Evolutionary conservation across 371 early-diverging fungal species (phyloP).

Genomic region (Mucor indicus): DNA sequence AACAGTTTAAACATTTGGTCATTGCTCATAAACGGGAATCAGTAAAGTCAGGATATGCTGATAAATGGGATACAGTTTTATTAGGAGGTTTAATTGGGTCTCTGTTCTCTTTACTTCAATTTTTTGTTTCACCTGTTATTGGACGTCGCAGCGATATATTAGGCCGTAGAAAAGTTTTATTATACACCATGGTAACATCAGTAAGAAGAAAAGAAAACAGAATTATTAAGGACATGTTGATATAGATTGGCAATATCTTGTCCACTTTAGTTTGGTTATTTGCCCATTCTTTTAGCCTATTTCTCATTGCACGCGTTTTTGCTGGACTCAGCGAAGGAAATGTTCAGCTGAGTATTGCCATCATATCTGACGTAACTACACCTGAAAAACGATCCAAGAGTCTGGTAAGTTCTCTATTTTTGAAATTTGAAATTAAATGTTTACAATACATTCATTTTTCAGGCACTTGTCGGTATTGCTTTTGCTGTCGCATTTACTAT

Average conservation of each 20-base stretch:
- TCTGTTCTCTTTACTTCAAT: conserved; percentile 92
- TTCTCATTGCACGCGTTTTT: conserved; percentile 84
- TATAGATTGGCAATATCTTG: conserved; percentile 82
- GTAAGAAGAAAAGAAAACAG: neutral
- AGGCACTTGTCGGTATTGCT: conserved; percentile 95
- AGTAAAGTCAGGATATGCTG: conserved; percentile 11
- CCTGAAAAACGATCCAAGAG: conserved; percentile 73
- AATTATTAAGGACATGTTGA: too few relatives aligned
- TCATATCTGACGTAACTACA: conserved; percentile 92
- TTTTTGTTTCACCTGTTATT: conserved; percentile 82
- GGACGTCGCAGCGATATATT: conserved; percentile 79
- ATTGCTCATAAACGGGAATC: conserved; percentile 12
- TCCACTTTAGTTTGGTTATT: conserved; percentile 89
- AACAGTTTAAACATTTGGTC: conserved; percentile 36
- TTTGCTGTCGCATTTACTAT: conserved; percentile 95
- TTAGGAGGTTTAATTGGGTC: conserved; percentile 94
- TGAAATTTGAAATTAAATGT: too few relatives aligned
- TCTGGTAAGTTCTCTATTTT: conserved; percentile 65
- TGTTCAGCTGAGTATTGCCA: conserved; percentile 92
- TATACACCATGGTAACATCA: conserved; percentile 76
- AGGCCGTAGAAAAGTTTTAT: conserved; percentile 83
- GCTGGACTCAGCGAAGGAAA: conserved; percentile 97
- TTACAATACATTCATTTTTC: too few relatives aligned
- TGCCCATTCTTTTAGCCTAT: conserved; percentile 75
- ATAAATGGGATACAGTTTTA: conserved; percentile 83